Base-by-base conservation (phyloP, 2,329 filamentous ascomycete genomes). In the Sarocladium strictum region DNA sequence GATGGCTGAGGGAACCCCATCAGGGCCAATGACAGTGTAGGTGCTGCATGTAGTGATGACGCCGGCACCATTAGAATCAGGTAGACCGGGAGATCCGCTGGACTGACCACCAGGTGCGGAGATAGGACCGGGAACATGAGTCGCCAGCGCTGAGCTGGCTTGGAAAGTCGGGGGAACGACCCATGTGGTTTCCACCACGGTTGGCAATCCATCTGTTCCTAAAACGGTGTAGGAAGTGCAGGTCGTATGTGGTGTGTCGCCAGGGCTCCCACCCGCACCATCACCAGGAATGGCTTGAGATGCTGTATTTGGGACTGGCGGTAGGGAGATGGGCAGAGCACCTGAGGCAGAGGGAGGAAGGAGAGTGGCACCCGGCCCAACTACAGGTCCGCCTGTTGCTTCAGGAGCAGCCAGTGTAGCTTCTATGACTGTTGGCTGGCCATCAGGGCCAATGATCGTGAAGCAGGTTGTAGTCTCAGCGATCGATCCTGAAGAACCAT, bases 1-100 rank as follows among this genome's bases (percentile, higher is more conserved):
- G 45, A 66, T 56, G 10, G 66, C 55, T 17, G 66, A 68, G 12
- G 62, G 63, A 14, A 63, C 57, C 11, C 66, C 66, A 35, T 64
- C 62, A 23, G 55, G 32, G 2, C 62, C 62, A 24, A 56, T 61
- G 38, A 52, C 12, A 29, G 54, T 55, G n/a, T 52, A 53, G 10
- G 54, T 55, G 23, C 45, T 53, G 27, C 54, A 55, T 21, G 54
- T 55, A 27, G 54, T 55, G 24, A 35, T 47, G 10, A 9, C 35
- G 4, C 35, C 37, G 12, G 17, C 37, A 21, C 21, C 41, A 26
- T 24, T 49, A 7, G 40, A 15, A 15, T 33, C 29, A 15, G 50
- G 29, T 7, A 37, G 5, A n/a, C 37, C 49, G 29, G 54, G 54
- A 27, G 27, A 15, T 9, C 32, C 50, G 33, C 50, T 53, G 29